Evolutionary conservation across 2,329 filamentous ascomycete species (phyloP).

Genomic region (Paradendryphiella salina): DNA sequence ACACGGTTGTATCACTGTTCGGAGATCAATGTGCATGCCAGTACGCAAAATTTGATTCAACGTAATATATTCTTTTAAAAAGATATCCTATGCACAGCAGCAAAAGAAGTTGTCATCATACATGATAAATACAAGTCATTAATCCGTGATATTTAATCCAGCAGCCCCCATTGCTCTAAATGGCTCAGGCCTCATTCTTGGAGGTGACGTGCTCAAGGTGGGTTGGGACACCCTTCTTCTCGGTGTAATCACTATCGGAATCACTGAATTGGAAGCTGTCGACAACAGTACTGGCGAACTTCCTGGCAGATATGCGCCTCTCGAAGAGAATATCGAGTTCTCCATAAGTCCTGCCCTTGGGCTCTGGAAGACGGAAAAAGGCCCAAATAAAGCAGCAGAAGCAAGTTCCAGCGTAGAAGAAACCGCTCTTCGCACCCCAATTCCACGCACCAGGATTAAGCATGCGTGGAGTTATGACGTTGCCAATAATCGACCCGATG

Average conservation of each 20-base stretch:
- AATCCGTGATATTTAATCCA: not conserved
- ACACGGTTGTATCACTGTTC: too few species aligned
- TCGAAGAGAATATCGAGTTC: constrained; percentile 86
- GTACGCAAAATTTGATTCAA: too few species aligned
- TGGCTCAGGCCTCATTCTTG: constrained; percentile 5
- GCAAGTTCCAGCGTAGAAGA: constrained; percentile 83
- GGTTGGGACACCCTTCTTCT: constrained; percentile 30
- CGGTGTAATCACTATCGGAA: constrained; percentile 23
- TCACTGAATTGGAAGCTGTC: constrained; percentile 28
- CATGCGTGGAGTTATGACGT: constrained; percentile 48
- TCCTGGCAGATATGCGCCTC: constrained; percentile 39
- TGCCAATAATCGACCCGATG: constrained; percentile 76
- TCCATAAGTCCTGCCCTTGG: constrained; percentile 76
- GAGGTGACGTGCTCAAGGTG: constrained; percentile 34
- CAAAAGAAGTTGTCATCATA: not conserved
- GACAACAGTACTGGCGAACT: constrained; percentile 37
- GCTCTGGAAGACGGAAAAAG: constrained; percentile 79
- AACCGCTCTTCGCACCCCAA: constrained; percentile 83
- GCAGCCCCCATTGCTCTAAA: not conserved
- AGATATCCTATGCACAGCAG: not conserved
- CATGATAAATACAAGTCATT: constrained; percentile 7
- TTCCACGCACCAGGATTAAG: constrained; percentile 44
- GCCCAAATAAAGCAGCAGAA: constrained; percentile 78
- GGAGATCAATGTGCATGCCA: too few species aligned
- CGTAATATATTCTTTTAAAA: too few species aligned